Percentiles rank a stretch among this genome's conserved stretches.
Evolutionary conservation across 176 grass and related monocot genomes (phyloP).

Genomic region (Otatea glauca): DNA sequence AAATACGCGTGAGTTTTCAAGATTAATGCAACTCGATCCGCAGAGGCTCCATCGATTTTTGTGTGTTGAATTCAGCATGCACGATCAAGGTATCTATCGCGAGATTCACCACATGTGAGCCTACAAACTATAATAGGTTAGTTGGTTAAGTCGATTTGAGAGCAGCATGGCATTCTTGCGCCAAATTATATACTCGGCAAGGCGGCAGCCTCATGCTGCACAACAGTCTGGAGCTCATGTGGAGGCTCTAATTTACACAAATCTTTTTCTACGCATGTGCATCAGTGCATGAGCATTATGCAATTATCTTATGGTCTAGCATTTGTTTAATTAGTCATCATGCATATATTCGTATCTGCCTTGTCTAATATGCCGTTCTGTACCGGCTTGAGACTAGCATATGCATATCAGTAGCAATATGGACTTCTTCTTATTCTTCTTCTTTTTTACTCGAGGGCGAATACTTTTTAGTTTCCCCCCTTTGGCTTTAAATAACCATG

Average conservation of each 20-base stretch:
- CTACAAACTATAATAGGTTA: background rate
- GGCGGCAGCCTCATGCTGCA: constrained; percentile 2
- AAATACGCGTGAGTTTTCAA: background rate
- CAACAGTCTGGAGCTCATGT: constrained; percentile 31
- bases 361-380: constrained; percentile 20
- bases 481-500: constrained; percentile 59
- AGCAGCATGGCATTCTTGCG: constrained; percentile 14
- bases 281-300: constrained; percentile 17
- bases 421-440: background rate
- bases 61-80: background rate
- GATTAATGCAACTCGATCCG: background rate
- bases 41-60: background rate
- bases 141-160: background rate
- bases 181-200: background rate
- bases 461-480: constrained; percentile 14
- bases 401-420: constrained; percentile 11
- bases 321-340: constrained; percentile 32
- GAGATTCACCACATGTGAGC: background rate
- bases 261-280: constrained; percentile 37
- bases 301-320: background rate
- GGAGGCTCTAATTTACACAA: constrained; percentile 8
- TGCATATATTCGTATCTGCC: constrained; percentile 20
- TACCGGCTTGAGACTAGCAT: constrained; percentile 32
- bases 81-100: background rate
- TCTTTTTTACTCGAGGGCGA: background rate